Conservation (phyloP, 1,284 basidiomycete species). For the Fistulinella cinereoalba region DNA sequence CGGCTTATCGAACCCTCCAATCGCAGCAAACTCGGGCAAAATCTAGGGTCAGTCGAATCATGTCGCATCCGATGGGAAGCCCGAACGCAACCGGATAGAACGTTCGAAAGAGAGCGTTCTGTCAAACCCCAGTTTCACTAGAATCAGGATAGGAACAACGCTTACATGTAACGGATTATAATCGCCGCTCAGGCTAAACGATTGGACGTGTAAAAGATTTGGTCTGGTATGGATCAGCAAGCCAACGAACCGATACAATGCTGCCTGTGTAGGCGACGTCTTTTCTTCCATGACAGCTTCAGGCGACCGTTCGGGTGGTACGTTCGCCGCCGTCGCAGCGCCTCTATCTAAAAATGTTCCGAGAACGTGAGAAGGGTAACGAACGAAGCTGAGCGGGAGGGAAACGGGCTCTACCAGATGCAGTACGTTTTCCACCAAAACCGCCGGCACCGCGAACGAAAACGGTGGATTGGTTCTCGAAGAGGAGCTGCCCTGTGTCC, state of each 20-base stretch:
- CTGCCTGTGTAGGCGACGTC: conserved; percentile 81
- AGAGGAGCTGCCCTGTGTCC: conserved; percentile 75
- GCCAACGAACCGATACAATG: conserved; percentile 73
- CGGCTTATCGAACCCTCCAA: conserved; percentile 94
- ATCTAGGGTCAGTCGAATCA: conserved; percentile 51
- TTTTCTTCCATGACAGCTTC: conserved; percentile 87
- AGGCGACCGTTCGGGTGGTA: conserved; percentile 78
- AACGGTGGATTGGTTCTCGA: conserved; percentile 91
- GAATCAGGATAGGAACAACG: background rate
- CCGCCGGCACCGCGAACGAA: conserved; percentile 95
- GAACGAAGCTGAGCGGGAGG: conserved; percentile 5
- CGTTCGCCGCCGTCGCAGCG: conserved; percentile 82
- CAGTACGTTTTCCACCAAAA: conserved; percentile 89
- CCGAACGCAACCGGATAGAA: background rate
- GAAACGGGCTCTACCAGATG: conserved; percentile 53
- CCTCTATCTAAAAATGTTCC: conserved; percentile 70
- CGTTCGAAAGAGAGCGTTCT: background rate
- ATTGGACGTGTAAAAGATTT: conserved; percentile 6
- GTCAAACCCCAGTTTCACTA: conserved; percentile 7
- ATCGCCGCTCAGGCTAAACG: conserved; percentile 77
- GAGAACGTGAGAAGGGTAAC: background rate
- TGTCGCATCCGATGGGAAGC: background rate
- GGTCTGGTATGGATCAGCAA: background rate
- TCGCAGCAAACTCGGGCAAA: conserved; percentile 87
- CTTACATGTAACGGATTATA: conserved; percentile 87